phyloP scores from a whole-genome alignment of 352 stramenopile species.

The Pythium pyrilobum region DNA sequence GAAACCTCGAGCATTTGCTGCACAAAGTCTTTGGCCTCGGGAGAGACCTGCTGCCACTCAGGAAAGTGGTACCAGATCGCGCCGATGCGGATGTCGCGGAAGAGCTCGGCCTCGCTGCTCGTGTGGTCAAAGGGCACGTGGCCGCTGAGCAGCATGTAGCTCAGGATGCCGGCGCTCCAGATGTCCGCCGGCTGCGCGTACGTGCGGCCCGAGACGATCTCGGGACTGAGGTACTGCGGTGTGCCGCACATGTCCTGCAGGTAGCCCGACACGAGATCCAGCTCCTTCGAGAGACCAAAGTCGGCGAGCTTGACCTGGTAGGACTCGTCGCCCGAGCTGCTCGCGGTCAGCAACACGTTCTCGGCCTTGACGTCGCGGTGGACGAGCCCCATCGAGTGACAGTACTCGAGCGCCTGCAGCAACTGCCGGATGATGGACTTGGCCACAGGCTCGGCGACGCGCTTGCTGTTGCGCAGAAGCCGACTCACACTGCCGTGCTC shows the following conservation, averaged over 20 bases:
- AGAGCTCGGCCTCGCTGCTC: conserved; percentile 41
- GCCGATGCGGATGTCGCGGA: conserved; percentile 86
- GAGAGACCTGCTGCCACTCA: conserved; percentile 78
- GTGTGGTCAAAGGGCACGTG: conserved; percentile 52
- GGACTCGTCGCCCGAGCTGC: conserved; percentile 25
- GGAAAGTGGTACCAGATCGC: conserved; percentile 90
- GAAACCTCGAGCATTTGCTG: conserved; percentile 84
- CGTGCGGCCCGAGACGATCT: conserved; percentile 89
- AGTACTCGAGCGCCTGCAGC: conserved; percentile 76
- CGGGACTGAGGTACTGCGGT: conserved; percentile 94
- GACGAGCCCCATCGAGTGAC: conserved; percentile 86
- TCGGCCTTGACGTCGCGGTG: conserved; percentile 85
- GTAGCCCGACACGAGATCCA: conserved; percentile 81
- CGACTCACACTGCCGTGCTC: conserved; percentile 77
- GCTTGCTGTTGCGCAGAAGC: conserved; percentile 51
- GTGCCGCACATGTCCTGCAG: conserved; percentile 94
- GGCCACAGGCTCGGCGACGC: conserved; percentile 61
- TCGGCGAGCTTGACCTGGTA: conserved; percentile 89
- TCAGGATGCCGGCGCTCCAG: conserved; percentile 94
- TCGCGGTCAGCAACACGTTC: conserved; percentile 69
- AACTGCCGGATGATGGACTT: conserved; percentile 75
- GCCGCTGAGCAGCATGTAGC: conserved; percentile 88
- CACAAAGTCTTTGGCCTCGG: conserved; percentile 84
- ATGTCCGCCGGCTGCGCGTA: conserved; percentile 93
- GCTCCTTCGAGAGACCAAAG: conserved; percentile 88